phyloP scores from a whole-genome alignment of 106 monocot species.

The Dendrobium catenatum region DNA sequence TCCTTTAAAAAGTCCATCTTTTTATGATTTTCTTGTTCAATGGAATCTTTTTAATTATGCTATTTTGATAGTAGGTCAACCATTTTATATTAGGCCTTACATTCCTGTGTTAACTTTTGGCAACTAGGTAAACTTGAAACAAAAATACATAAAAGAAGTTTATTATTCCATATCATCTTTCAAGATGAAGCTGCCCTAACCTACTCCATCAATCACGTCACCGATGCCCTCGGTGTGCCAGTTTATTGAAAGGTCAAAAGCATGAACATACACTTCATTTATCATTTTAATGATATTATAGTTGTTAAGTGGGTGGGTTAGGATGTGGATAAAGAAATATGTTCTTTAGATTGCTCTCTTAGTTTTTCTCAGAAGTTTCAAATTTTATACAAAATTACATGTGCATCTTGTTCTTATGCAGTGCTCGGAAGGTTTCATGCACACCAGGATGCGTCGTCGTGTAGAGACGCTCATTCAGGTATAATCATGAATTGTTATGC shows the following conservation, averaged over 20 bases:
- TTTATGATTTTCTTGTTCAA: background rate
- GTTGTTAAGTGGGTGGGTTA: background rate
- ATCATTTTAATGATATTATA: background rate
- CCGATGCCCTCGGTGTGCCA: background rate
- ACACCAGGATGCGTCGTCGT: conserved; percentile 89
- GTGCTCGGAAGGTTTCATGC: conserved; percentile 99
- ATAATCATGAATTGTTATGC: background rate
- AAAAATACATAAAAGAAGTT: background rate
- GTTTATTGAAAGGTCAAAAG: background rate
- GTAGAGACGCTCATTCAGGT: conserved; percentile 97
- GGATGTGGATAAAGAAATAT: background rate
- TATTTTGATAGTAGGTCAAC: background rate
- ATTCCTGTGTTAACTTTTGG: background rate
- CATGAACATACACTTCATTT: background rate
- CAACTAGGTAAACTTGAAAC: background rate
- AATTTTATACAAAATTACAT: background rate
- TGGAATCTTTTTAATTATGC: background rate
- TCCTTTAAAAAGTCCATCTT: background rate
- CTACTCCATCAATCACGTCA: background rate
- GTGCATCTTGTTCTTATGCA: conserved; percentile 7
- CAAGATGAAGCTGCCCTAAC: background rate
- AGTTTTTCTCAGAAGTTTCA: background rate
- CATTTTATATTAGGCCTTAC: background rate
- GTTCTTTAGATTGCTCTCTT: too few relatives aligned
- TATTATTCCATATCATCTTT: background rate